These are phyloP conservation scores for Candida wancherniae DNA, from an alignment of 805 yeast genomes.

Conservation along the genomic window DNA sequence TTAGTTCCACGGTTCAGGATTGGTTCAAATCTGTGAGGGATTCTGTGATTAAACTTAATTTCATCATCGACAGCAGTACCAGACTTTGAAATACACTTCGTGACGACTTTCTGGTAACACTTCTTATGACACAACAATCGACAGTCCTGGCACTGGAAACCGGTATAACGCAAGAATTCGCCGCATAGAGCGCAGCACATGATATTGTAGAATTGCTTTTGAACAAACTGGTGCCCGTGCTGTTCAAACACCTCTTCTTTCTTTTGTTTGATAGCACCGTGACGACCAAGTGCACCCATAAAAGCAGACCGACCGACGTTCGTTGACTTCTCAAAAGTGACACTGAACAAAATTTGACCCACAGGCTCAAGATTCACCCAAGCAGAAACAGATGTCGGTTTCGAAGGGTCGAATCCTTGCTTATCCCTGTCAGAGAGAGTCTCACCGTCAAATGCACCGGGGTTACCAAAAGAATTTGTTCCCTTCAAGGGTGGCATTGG, in stretches of 20 bases:
- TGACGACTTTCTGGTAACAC: conserved; percentile 75
- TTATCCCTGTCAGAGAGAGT: not conserved
- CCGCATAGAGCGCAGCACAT: conserved; percentile 98
- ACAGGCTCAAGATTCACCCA: conserved; percentile 95
- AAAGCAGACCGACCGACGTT: conserved; percentile 33
- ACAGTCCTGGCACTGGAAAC: conserved; percentile 83
- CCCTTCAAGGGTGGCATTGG: conserved; percentile 2
- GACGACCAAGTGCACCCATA: conserved; percentile 62
- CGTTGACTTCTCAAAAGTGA: conserved; percentile 70
- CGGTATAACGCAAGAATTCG: conserved; percentile 84
- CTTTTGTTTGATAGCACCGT: conserved; percentile 95
- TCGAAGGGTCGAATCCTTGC: conserved; percentile 5
- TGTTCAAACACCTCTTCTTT: conserved; percentile 88
- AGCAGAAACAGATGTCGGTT: conserved; percentile 50
- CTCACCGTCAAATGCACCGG: conserved; percentile 1
- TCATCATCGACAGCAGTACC: conserved; percentile 70
- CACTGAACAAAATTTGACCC: conserved; percentile 76
- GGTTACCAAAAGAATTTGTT: conserved; percentile 3
- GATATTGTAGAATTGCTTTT: conserved; percentile 89
- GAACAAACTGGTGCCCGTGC: conserved; percentile 96
- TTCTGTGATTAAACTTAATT: conserved; percentile 85
- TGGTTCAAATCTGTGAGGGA: conserved; percentile 96
- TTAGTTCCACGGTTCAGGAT: conserved; percentile 89
- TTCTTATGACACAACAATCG: conserved; percentile 74
- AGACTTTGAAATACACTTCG: conserved; percentile 77